Base-by-base conservation (phyloP, 495 filamentous ascomycete genomes). In the Penicillium simplicissimum region DNA sequence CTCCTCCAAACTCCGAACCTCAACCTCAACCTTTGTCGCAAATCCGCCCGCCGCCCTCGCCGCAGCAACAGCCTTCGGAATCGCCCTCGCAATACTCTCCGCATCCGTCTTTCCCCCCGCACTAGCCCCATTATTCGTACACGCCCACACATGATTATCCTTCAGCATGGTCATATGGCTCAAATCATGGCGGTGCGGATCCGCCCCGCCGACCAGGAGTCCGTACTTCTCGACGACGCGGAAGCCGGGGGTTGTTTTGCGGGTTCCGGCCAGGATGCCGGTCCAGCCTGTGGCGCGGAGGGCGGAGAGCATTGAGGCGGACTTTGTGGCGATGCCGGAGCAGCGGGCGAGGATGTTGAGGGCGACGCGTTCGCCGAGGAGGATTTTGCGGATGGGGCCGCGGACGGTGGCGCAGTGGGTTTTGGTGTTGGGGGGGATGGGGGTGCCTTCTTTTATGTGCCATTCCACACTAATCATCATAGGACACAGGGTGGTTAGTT, bases 131-230 rank as follows among this genome's bases (percentile, higher is more conserved):
- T 79, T 80, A 59, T 85, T 84, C 7, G 81, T 84, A 63, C 88
- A 87, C 40, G 91, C 90, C 89, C 91, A 96, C 33, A 98, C 86
- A 73, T 98, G 95, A 72, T 98, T 98, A 75, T 98, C 95, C 79
- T 98, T 98, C 53, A 98, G 81, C 95, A 98, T 98, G 25, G 90
- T 92, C 95, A 98, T 98, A 45, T 87, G 82, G 62, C 88, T 92
- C 38, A 98, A 77, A 75, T 98, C 96, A 74, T 96, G 90, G 14
- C 95, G 84, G 71, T 98, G 96, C 1, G 88, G 85, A 71, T 98
- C 95, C 35, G 88, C 90, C 17, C 96, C 96, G 19, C 93, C 95
- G 14, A 96, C 87, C 14, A 97, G 78, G 87, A 98, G 96, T 53
- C 91, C 95, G 72, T 98, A 98, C 80, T 98, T 98, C 80, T 98